Evolutionary conservation across 306 rosid genomes (phyloP).

Genomic region (Prunus mira): DNA sequence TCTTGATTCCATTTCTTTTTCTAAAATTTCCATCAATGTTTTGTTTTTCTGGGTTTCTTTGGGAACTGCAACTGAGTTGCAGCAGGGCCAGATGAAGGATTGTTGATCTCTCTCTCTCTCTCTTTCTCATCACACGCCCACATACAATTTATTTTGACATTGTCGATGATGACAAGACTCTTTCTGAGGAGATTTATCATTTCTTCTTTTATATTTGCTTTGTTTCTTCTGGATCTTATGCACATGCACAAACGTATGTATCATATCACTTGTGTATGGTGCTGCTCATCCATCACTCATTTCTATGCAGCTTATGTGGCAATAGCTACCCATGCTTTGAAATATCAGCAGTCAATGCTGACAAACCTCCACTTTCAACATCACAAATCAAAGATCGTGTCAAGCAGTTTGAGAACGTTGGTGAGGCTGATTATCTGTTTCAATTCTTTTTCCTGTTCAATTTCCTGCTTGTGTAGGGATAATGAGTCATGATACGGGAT

Average conservation of each 20-base stretch:
- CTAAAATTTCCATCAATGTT: not conserved
- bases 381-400: conserved; percentile 73
- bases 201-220: too few species aligned
- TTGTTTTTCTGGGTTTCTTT: too few species aligned
- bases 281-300: conserved; percentile 22
- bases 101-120: too few species aligned
- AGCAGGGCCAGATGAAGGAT: too few species aligned
- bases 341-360: conserved; percentile 91
- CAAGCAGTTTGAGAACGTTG: conserved; percentile 74
- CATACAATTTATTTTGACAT: too few species aligned
- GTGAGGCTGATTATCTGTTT: conserved; percentile 45
- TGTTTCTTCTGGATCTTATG: too few species aligned
- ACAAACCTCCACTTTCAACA: conserved; percentile 81
- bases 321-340: conserved; percentile 80
- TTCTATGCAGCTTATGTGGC: conserved; percentile 69
- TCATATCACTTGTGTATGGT: not conserved
- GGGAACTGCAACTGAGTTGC: too few species aligned
- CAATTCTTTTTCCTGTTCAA: not conserved
- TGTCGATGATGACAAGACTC: too few species aligned
- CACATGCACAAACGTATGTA: too few species aligned
- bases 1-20: not conserved
- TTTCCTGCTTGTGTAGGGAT: not conserved
- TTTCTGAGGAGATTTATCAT: too few species aligned
- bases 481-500: not conserved
- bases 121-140: too few species aligned